Base-by-base conservation (phyloP, 129 eudicot genomes). In the Arctium minus region DNA sequence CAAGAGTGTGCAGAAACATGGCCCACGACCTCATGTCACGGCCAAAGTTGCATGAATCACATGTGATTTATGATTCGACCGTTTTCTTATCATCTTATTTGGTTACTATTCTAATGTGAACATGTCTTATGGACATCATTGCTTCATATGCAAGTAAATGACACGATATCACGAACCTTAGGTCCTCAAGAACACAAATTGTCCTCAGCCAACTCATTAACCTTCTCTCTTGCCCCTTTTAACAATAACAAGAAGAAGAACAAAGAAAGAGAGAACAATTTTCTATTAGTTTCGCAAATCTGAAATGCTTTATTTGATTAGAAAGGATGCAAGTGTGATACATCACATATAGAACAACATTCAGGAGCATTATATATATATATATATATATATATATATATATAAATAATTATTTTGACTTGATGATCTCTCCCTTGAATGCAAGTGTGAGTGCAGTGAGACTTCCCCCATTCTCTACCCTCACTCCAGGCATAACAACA, bases 401-500 rank as follows among this genome's bases (percentile, higher is more conserved):
- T 60, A 60, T 60, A 60, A n/a, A 53, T 53, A 32, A 27, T 70
- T 86, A 90, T 65, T 83, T 90, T 29, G 85, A 84, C 88, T 89
- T 91, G n/a, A 93, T 79, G 64, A 85, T 82, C 76, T 93, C 96
- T 67, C 86, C 94, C 67, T 93, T 93, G 67, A 93, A 89, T 80
- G 97, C 97, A 71, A 93, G 96, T 2, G 96, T 69, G 1, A 93
- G 86, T 60, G 96, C 91, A 83, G 78, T 77, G 32, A 93, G 88
- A 73, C 90, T 75, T 37, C 94, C 94, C 3, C 94, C 94, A 80
- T 86, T 89, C 64, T 89, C 94, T 72, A 93, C 93, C 30, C 60
- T 82, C 0, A 90, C 94, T n/a, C 97, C 97, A 36, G 97, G 97
- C 97, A 93, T 93, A 29, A 89, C 96, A 37, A 93, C 80, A 6